Percentiles rank a stretch among this genome's conserved stretches.
phyloP scores from a whole-genome alignment of 805 yeast species.

The Zygoascus tannicola region DNA sequence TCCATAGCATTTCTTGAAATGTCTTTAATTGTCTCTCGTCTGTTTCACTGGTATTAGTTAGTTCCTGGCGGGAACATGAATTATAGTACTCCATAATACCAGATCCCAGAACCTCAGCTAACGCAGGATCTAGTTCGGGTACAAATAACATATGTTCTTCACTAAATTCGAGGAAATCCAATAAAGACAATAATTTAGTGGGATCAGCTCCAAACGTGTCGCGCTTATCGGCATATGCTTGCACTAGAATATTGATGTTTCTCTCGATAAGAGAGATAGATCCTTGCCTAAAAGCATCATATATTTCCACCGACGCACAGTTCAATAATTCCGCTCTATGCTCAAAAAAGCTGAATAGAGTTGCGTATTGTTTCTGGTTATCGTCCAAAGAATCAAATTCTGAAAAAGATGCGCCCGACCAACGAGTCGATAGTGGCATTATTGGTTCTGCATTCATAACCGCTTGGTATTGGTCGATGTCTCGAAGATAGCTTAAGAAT shows the following conservation, averaged over 20 bases:
- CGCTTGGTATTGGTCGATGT: slow-evolving; percentile 41
- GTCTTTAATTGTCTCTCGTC: background rate
- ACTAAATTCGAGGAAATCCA: slow-evolving; percentile 59
- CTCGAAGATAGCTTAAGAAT: slow-evolving; percentile 45
- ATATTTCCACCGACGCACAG: slow-evolving; percentile 65
- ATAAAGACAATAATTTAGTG: slow-evolving; percentile 56
- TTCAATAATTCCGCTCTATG: slow-evolving; percentile 56
- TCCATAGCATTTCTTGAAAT: background rate
- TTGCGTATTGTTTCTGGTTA: slow-evolving; percentile 13
- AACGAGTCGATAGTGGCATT: slow-evolving; percentile 43
- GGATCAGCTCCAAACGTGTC: slow-evolving; percentile 25
- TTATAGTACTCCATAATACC: background rate
- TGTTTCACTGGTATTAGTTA: background rate
- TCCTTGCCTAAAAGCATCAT: slow-evolving; percentile 38
- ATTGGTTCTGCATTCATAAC: slow-evolving; percentile 46
- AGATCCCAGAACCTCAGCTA: background rate
- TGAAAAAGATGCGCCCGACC: slow-evolving; percentile 42
- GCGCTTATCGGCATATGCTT: slow-evolving; percentile 25
- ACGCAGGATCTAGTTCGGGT: background rate
- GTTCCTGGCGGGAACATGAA: background rate
- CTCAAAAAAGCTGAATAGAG: slow-evolving; percentile 51
- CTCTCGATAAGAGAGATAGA: slow-evolving; percentile 43
- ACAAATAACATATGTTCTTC: background rate
- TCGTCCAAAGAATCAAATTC: slow-evolving; percentile 32
- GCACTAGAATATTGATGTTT: slow-evolving; percentile 47